Conservation (phyloP, 2,329 filamentous ascomycete genomes). For the Claviceps sp. region DNA sequence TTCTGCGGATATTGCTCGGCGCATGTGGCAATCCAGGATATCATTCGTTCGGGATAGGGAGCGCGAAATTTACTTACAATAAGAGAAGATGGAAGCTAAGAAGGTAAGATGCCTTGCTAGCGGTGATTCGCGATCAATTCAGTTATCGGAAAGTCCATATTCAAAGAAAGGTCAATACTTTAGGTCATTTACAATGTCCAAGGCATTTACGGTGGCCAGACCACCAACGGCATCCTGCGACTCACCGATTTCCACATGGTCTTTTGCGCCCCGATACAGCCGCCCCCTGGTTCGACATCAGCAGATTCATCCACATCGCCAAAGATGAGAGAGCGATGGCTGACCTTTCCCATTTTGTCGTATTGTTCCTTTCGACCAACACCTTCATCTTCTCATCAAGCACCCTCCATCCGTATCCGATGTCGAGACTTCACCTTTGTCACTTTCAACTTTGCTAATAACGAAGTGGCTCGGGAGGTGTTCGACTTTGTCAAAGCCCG, state of each 20-base stretch:
- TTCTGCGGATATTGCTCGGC: neutral
- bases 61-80: neutral
- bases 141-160: neutral
- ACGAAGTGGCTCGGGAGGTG: constrained; percentile 63
- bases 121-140: neutral
- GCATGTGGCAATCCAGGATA: neutral
- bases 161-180: constrained; percentile 1
- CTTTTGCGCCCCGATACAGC: constrained; percentile 31
- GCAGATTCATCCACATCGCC: constrained; percentile 14
- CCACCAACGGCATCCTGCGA: constrained; percentile 42
- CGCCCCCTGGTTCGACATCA: constrained; percentile 11
- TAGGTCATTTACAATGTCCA: constrained; percentile 45
- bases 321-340: constrained; percentile 60
- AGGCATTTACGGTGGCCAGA: constrained; percentile 44
- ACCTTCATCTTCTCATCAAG: constrained; percentile 52
- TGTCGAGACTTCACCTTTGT: constrained; percentile 91
- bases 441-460: constrained; percentile 72
- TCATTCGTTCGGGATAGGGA: neutral
- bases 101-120: constrained; percentile 20
- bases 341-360: constrained; percentile 85
- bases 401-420: constrained; percentile 72
- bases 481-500: constrained; percentile 75
- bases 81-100: constrained; percentile 26
- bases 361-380: constrained; percentile 67
- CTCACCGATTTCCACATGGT: constrained; percentile 50